phyloP scores from a whole-genome alignment of 371 early-diverging fungal species.

The Syncephalastrum monosporum region DNA sequence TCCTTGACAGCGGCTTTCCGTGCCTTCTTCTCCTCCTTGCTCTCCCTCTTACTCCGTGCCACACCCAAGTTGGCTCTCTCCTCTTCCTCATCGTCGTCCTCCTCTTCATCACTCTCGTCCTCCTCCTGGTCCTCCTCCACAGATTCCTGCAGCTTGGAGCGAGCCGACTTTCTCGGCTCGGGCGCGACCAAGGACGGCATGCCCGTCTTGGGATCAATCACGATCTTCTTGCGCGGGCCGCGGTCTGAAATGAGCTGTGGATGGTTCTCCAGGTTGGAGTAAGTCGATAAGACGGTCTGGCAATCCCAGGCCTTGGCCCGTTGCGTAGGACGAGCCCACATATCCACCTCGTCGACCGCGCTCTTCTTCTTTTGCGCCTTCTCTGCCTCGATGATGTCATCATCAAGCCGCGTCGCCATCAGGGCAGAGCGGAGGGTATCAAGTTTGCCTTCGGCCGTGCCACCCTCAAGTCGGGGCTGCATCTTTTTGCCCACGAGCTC shows the following conservation, averaged over 20 bases:
- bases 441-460: constrained; percentile 59
- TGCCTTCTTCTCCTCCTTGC: constrained; percentile 85
- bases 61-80: constrained; percentile 49
- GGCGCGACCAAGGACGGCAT: constrained; percentile 58
- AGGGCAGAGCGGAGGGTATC: constrained; percentile 70
- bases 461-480: constrained; percentile 68
- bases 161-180: constrained; percentile 31
- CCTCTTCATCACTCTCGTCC: constrained; percentile 36
- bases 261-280: constrained; percentile 84
- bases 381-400: constrained; percentile 26
- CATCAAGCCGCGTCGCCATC: constrained; percentile 37
- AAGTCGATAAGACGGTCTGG: constrained; percentile 77
- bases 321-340: constrained; percentile 27
- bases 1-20: constrained; percentile 85
- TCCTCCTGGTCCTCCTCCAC: constrained; percentile 26
- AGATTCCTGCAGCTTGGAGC: constrained; percentile 11
- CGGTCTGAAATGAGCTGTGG: constrained; percentile 68
- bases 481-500: constrained; percentile 78
- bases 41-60: constrained; percentile 73
- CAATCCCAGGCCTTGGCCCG: constrained; percentile 76
- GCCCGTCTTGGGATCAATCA: constrained; percentile 65
- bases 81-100: constrained; percentile 46
- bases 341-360: constrained; percentile 6
- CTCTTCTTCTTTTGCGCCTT: constrained; percentile 29
- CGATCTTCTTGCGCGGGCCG: constrained; percentile 43